Conservation (phyloP, 2,329 filamentous ascomycete genomes). For the Diplodia scrobiculata region DNA sequence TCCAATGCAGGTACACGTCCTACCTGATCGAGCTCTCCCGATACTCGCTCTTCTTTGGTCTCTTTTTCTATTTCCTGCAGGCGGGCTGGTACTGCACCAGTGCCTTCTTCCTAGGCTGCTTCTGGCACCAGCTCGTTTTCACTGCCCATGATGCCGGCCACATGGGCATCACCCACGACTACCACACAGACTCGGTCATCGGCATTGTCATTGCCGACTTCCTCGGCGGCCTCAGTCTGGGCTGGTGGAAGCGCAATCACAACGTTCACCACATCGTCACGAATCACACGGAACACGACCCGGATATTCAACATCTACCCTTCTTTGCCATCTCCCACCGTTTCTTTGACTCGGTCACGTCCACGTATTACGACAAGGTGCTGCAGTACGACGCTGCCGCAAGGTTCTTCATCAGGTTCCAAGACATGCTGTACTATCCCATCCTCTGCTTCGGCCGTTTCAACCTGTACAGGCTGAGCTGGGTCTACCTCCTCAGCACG, state of each 20-base stretch:
- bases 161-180: slow-evolving; percentile 95
- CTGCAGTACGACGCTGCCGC: slow-evolving; percentile 66
- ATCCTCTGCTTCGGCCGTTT: slow-evolving; percentile 69
- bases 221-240: slow-evolving; percentile 81
- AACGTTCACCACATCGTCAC: slow-evolving; percentile 98
- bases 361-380: slow-evolving; percentile 66
- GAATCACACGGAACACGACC: slow-evolving; percentile 92
- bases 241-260: slow-evolving; percentile 97
- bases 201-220: slow-evolving; percentile 90
- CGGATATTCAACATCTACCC: slow-evolving; percentile 79
- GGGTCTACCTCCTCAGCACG: slow-evolving; percentile 63
- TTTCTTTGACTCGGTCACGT: slow-evolving; percentile 65
- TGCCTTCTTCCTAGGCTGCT: slow-evolving; percentile 72
- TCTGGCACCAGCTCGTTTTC: slow-evolving; percentile 96
- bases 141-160: slow-evolving; percentile 93
- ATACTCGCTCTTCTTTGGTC: slow-evolving; percentile 67
- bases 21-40: slow-evolving; percentile 75
- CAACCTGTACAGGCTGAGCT: slow-evolving; percentile 70
- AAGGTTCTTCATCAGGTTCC: slow-evolving; percentile 61
- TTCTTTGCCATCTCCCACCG: slow-evolving; percentile 68
- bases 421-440: slow-evolving; percentile 70
- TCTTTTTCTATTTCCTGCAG: slow-evolving; percentile 57
- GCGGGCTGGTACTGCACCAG: slow-evolving; percentile 58
- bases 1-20: slow-evolving; percentile 77
- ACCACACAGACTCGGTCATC: slow-evolving; percentile 77